Base-by-base conservation (phyloP, 345 rosid genomes). In the Balakata baccata region DNA sequence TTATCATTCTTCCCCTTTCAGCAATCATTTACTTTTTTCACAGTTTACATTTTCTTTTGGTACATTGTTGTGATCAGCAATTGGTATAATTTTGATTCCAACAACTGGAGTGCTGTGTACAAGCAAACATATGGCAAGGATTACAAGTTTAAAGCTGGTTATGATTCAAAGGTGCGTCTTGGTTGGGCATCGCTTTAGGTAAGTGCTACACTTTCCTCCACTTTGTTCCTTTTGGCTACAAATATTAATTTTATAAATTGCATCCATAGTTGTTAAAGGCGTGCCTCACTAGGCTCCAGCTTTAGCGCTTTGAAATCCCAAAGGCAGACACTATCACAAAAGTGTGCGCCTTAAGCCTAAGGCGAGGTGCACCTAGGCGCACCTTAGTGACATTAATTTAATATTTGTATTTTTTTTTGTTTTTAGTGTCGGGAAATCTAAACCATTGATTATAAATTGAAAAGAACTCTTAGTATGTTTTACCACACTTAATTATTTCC, bases 101-200 rank as follows among this genome's bases (percentile, higher is more conserved):
- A 95, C 87, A 53, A 83, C 84, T 95, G 99, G 99, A 88, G 96
- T 81, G 86, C 97, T 5, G 98, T 91, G 25, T 95, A 88, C 88
- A 95, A 95, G 86, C 96, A 87, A 79, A 92, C 91, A 2, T 84
- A 87, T 72, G 96, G 90, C 57, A 89, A 90, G 78, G 97, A 95
- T 83, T 89, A 80, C 85, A 95, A 92, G 80, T 79, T 95, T 66
- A 95, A 92, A 89, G 93, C 93, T 39, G 98, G 99, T n/a, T 92
- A 92, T 77, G 99, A 95, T 83, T 95, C 89, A 3, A 89, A 86
- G 53, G 94, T 72, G 56, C 93, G 91, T 38, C 86, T 95, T 72
- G 97, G 94, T 71, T 95, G 98, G 99, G 97, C 97, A 9, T 95
- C 97, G 75, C 86, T 95, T 52, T 89, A 97, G 98, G 98, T 95